A percentile compares a stretch with the other conserved stretches of the same genome.
Conservation (phyloP, 352 stramenopile genomes). For the Globisporangium emineosum region DNA sequence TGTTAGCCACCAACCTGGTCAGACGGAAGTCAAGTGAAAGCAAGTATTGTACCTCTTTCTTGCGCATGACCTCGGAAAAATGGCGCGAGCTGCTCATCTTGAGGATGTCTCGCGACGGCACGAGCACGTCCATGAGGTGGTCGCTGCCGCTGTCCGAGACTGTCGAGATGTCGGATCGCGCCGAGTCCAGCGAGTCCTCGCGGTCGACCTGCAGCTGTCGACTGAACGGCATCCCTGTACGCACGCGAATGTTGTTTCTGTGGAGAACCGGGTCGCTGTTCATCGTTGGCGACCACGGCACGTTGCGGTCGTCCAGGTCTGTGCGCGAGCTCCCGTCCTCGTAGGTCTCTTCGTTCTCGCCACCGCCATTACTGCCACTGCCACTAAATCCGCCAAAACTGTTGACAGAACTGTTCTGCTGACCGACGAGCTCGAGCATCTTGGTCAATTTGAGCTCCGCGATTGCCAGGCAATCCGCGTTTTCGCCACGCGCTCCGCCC, state of each 20-base stretch:
- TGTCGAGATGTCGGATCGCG: constrained; percentile 46
- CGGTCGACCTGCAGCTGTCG: constrained; percentile 20
- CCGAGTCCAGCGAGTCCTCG: constrained; percentile 41
- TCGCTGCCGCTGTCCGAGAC: constrained; percentile 29
- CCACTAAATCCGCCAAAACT: constrained; percentile 47
- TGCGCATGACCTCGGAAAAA: constrained; percentile 76
- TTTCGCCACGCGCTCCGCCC: constrained; percentile 26
- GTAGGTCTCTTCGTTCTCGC: constrained; percentile 27
- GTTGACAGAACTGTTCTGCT: constrained; percentile 59
- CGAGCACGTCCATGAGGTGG: constrained; percentile 42
- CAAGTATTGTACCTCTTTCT: constrained; percentile 57
- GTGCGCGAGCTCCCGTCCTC: constrained; percentile 28
- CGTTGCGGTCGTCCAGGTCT: constrained; percentile 52
- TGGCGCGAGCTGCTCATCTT: constrained; percentile 86
- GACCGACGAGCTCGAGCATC: constrained; percentile 74
- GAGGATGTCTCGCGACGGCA: constrained; percentile 78
- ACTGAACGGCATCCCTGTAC: constrained; percentile 9
- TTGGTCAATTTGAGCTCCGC: constrained; percentile 77
- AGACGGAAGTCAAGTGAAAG: not conserved
- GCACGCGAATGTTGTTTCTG: constrained; percentile 77
- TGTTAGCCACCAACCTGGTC: not conserved
- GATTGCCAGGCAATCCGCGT: constrained; percentile 50
- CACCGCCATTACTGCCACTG: constrained; percentile 6
- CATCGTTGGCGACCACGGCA: constrained; percentile 54
- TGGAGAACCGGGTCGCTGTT: constrained; percentile 78